phyloP scores from a whole-genome alignment of 352 stramenopile genomes.

The Globisporangium uncinulatum region DNA sequence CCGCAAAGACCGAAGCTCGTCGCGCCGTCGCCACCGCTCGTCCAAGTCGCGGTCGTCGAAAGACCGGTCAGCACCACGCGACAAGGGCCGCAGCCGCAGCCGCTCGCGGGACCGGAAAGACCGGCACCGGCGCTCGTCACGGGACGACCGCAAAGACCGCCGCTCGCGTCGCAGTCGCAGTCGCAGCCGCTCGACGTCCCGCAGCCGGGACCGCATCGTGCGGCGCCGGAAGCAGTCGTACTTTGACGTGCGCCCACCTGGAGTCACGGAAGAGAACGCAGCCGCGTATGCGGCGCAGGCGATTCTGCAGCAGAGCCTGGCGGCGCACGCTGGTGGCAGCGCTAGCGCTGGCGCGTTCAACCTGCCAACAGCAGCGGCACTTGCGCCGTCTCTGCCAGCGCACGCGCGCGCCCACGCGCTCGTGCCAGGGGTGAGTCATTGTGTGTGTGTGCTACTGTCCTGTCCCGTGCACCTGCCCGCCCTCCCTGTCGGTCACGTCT shows the following conservation, averaged over 20 bases:
- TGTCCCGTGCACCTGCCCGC: no score
- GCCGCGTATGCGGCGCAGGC: slow-evolving; percentile 77
- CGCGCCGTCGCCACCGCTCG: slow-evolving; percentile 32
- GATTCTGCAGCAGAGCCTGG: slow-evolving; percentile 84
- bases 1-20: slow-evolving; percentile 30
- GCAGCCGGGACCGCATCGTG: slow-evolving; percentile 25
- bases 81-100: neutral
- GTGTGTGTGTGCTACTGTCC: no score
- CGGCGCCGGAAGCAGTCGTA: slow-evolving; percentile 71
- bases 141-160: slow-evolving; percentile 25
- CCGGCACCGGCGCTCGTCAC: slow-evolving; percentile 15
- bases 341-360: slow-evolving; percentile 55
- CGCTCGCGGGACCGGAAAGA: slow-evolving; percentile 18
- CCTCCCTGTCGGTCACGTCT: neutral
- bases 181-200: slow-evolving; percentile 38
- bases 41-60: slow-evolving; percentile 26
- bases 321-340: slow-evolving; percentile 50
- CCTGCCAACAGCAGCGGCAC: slow-evolving; percentile 5
- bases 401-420: slow-evolving; percentile 12
- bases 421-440: slow-evolving; percentile 13
- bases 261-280: slow-evolving; percentile 79
- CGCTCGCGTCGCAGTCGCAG: slow-evolving; percentile 18
- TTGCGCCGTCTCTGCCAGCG: slow-evolving; percentile 5
- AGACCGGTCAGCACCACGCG: slow-evolving; percentile 3
- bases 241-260: slow-evolving; percentile 77